These are phyloP conservation scores for Malassezia globosa DNA, from an alignment of 1,284 basidiomycete species.

Conservation along the genomic window DNA sequence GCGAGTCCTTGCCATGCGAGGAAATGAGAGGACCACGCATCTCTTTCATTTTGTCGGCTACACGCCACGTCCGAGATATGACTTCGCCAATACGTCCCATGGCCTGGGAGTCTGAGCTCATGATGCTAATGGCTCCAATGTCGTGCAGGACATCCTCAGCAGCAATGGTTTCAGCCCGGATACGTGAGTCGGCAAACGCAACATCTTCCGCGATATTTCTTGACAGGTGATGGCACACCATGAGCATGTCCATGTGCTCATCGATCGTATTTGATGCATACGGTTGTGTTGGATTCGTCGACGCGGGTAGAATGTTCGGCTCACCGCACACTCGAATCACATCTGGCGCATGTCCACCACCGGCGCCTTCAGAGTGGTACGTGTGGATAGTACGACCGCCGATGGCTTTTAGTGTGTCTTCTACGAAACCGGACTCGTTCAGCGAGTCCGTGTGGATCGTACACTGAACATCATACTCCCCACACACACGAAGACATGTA, in stretches of 20 bases:
- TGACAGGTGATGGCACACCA: slow-evolving; percentile 56
- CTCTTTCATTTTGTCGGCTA: slow-evolving; percentile 84
- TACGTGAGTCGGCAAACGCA: slow-evolving; percentile 91
- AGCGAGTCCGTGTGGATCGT: slow-evolving; percentile 93
- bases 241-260: slow-evolving; percentile 96
- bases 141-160: slow-evolving; percentile 96
- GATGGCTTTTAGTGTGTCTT: slow-evolving; percentile 85
- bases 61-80: slow-evolving; percentile 82
- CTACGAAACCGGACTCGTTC: slow-evolving; percentile 61
- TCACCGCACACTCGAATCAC: slow-evolving; percentile 90
- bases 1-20: slow-evolving; percentile 51
- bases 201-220: slow-evolving; percentile 65
- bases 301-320: slow-evolving; percentile 84
- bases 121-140: slow-evolving; percentile 83
- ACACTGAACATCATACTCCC: slow-evolving; percentile 90
- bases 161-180: slow-evolving; percentile 88
- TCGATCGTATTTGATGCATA: slow-evolving; percentile 85
- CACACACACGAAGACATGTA: slow-evolving; percentile 65
- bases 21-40: slow-evolving; percentile 60
- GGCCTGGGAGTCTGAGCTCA: slow-evolving; percentile 86
- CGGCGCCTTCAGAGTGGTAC: slow-evolving; percentile 42
- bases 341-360: slow-evolving; percentile 89
- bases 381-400: slow-evolving; percentile 87
- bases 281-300: slow-evolving; percentile 92
- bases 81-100: slow-evolving; percentile 95